phyloP scores from a whole-genome alignment of 805 yeast species.

The Starmerella vaccinii region DNA sequence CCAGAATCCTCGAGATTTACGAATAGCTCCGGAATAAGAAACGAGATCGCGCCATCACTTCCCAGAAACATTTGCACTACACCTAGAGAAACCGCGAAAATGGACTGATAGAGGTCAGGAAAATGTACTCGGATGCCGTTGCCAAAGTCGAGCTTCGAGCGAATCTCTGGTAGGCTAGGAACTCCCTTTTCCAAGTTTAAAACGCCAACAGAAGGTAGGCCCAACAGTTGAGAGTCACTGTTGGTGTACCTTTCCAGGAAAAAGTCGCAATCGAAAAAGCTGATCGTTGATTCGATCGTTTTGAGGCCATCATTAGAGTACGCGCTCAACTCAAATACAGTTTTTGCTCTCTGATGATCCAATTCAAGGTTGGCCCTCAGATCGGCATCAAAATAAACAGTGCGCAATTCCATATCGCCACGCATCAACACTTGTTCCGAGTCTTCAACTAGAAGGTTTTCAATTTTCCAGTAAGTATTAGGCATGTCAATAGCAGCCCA shows the following conservation, averaged over 20 bases:
- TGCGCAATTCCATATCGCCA: background rate
- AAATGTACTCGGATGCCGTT: constrained; percentile 2
- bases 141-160: background rate
- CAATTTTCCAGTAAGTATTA: background rate
- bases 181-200: background rate
- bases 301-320: background rate
- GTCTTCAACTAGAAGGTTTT: background rate
- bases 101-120: constrained; percentile 2
- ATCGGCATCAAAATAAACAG: background rate
- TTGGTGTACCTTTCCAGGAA: background rate
- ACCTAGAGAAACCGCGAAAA: background rate
- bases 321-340: background rate
- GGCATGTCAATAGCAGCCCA: background rate
- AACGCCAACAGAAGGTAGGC: background rate
- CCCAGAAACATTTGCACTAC: background rate
- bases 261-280: background rate
- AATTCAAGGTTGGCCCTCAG: background rate
- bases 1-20: constrained; percentile 1
- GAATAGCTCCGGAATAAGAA: background rate
- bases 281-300: background rate
- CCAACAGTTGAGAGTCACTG: background rate
- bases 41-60: background rate
- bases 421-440: background rate
- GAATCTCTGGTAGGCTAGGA: background rate
- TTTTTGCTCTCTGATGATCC: background rate